Conservation (phyloP, 495 filamentous ascomycete species). For the Penicillium paxilli region DNA sequence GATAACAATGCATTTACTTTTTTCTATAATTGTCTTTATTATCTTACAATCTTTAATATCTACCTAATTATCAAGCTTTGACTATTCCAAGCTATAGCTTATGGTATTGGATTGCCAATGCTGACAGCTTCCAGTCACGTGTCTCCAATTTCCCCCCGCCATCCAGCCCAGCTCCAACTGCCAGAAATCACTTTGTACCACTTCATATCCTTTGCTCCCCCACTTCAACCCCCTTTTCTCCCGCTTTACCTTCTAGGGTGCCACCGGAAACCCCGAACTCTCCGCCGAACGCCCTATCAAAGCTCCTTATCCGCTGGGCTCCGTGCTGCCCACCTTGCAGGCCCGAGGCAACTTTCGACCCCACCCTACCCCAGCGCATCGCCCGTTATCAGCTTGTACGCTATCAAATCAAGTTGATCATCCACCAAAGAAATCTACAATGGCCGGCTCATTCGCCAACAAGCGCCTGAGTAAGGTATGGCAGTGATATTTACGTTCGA, state of each 20-base stretch:
- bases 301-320: not conserved
- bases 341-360: not conserved
- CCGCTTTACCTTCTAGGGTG: not conserved
- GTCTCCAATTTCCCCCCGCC: no score
- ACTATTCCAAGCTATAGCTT: no score
- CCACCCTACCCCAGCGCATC: not conserved
- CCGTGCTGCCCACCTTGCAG: not conserved
- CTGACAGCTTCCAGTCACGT: no score
- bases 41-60: no score
- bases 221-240: not conserved
- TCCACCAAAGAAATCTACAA: not conserved
- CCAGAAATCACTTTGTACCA: no score
- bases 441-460: slow-evolving; percentile 40
- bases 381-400: not conserved
- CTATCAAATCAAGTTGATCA: no score
- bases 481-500: not conserved
- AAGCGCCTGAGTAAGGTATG: slow-evolving; percentile 52
- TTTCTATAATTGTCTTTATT: no score
- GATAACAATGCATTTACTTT: not conserved
- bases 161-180: no score
- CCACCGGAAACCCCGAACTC: not conserved
- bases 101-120: no score
- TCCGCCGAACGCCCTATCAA: not conserved
- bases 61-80: no score
- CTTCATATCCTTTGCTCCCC: not conserved